Base-by-base conservation (phyloP, 768 basidiomycete genomes). In the Amylocystis lapponica region DNA sequence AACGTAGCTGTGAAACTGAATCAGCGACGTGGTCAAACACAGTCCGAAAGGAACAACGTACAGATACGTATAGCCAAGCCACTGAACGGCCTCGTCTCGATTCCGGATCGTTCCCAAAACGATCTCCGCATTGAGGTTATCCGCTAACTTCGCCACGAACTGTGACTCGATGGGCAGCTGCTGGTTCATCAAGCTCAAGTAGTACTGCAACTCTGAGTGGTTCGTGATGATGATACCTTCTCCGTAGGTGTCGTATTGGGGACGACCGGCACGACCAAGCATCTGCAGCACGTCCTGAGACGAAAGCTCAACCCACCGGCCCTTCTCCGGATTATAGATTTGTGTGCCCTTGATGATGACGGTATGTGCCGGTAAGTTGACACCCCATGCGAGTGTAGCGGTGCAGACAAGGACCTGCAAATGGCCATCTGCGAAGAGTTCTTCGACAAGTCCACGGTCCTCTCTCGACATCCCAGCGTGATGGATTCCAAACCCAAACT, bases 341-440 rank as follows among this genome's bases (percentile, higher is more conserved):
- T 98, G 94, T 0, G 96, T 98, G n/a, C 96, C 96, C 62, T 98
- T 99, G 74, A 99, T 97, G 68, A 98, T 92, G 66, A 97, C 95
- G 7, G 91, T 86, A 51, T 98, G 96, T 1, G 94, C 95, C 3
- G 96, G 96, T 0, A 98, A 69, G 60, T 99, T 99, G 66, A 99
- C 95, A 69, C 95, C 96, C 96, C 96, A 99, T 1, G 96, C 96
- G 27, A 99, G 82, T 2, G 95, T 98, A 4, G 96, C 96, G 0
- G 96, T 99, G 61, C 91, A 96, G 33, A 96, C 91, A 20, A 99
- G 72, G 0, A 98, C 94, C 59, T 95, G 93, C 23, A 99, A 74
- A 19, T 88, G 82, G 1, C 93, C 90, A 38, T 95, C 90, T 9
- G 81, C 81, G 61, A 99, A 99, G 9, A 98, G 74, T 48, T 94